Percentiles rank a stretch among this genome's conserved stretches.
These are phyloP conservation scores for Pseudomicrostroma phylloplanum DNA, from an alignment of 1,284 basidiomycete species.

Conservation along the genomic window DNA sequence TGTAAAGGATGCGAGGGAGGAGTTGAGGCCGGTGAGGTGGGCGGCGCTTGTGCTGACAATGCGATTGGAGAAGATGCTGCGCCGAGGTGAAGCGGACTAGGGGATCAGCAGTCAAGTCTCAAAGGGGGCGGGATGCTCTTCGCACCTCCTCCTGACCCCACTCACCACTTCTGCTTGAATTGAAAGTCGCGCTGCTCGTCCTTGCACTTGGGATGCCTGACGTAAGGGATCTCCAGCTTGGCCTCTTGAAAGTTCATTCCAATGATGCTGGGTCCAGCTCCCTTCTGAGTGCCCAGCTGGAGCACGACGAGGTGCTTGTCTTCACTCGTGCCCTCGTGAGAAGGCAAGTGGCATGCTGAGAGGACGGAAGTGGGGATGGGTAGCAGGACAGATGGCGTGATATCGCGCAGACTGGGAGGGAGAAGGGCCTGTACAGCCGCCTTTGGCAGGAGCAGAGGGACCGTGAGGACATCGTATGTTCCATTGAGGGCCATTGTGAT, in stretches of 20 bases:
- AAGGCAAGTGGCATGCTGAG: not conserved
- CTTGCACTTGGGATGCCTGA: constrained; percentile 13
- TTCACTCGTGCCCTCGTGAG: too few species aligned
- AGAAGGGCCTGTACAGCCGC: constrained; percentile 3
- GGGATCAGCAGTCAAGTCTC: constrained; percentile 1
- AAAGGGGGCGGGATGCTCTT: too few species aligned
- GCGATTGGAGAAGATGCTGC: constrained; percentile 9
- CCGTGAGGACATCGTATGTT: constrained; percentile 17
- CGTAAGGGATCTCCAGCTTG: constrained; percentile 17
- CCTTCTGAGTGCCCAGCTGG: constrained; percentile 15
- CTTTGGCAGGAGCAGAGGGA: constrained; percentile 13
- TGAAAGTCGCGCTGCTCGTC: not conserved
- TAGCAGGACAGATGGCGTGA: constrained; percentile 1
- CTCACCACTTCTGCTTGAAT: constrained; percentile 12
- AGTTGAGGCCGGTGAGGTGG: constrained; percentile 5
- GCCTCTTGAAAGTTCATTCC: constrained; percentile 11
- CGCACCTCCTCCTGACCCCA: not conserved
- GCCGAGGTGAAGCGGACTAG: not conserved
- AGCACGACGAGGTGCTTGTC: constrained; percentile 13
- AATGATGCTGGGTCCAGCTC: constrained; percentile 13
- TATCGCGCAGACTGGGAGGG: not conserved
- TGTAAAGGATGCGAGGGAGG: constrained; percentile 1
- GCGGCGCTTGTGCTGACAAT: constrained; percentile 6
- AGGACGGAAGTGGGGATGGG: constrained; percentile 7
- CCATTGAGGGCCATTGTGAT: constrained; percentile 13